Evolutionary conservation across 768 basidiomycete species (phyloP).

Genomic region (Neoboletus magnificus): DNA sequence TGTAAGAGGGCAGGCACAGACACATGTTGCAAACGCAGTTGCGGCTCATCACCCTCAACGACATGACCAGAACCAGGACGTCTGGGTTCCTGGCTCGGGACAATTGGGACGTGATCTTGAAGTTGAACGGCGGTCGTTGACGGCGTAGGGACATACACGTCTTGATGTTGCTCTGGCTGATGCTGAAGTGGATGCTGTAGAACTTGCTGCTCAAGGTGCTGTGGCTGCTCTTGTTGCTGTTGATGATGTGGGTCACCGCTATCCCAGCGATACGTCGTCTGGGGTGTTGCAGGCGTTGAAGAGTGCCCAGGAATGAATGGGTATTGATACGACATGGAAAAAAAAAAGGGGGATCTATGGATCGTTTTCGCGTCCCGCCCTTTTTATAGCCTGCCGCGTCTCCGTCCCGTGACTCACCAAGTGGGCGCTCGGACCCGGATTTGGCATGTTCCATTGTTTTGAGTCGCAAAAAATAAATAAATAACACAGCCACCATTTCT

Average conservation of each 20-base stretch:
- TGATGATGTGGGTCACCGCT: conserved; percentile 33
- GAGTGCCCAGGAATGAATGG: conserved; percentile 46
- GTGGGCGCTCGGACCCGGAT: conserved; percentile 18
- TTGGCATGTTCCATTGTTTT: neutral
- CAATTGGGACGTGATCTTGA: conserved; percentile 30
- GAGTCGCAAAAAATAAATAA: too few relatives aligned
- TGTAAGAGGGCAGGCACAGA: conserved; percentile 16
- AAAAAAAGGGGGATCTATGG: conserved; percentile 26
- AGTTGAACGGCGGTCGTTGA: conserved; percentile 17
- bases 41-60: conserved; percentile 25
- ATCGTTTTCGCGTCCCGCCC: conserved; percentile 17
- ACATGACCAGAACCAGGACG: conserved; percentile 19
- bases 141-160: conserved; percentile 18
- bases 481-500: neutral
- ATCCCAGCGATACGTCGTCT: conserved; percentile 41
- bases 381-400: conserved; percentile 31
- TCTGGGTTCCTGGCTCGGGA: conserved; percentile 28
- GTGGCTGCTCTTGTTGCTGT: conserved; percentile 33
- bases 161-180: conserved; percentile 29
- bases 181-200: conserved; percentile 38
- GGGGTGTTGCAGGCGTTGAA: conserved; percentile 48
- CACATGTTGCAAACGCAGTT: conserved; percentile 24
- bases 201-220: conserved; percentile 37
- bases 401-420: conserved; percentile 26
- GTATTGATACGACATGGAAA: conserved; percentile 49